Base-by-base conservation (phyloP, 768 basidiomycete species). In the Mycena galopus region DNA sequence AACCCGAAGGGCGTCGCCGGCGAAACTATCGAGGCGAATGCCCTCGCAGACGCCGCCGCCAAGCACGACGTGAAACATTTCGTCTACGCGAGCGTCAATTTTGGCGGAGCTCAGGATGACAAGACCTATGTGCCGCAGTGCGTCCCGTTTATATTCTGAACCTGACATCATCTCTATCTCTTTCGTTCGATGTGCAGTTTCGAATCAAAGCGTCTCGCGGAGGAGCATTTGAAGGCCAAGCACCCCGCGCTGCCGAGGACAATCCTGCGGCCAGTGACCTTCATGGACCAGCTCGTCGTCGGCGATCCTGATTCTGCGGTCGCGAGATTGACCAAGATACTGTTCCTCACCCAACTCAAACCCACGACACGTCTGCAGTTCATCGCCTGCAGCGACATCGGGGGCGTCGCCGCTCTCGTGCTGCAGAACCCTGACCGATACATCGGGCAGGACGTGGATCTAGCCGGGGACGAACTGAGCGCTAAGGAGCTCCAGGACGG, bases 41-140 rank as follows among this genome's bases (percentile, higher is more conserved):
- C 68, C 10, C 65, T 74, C 7, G 73, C 69, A 11, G 69, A 74
- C 21, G 73, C 65, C 5, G 73, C 73, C 6, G 65, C 64, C 23
- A 51, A 66, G 65, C 69, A 74, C 61, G 69, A 33, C 29, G 69
- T 74, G 44, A 61, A 74, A 23, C 73, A 74, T 44, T 74, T 74
- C 61, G 60, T 74, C 0, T 71, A 74, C 61, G 27, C 69, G 19
- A 67, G 73, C 55, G 73, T 70, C 17, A 63, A 74, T 25, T 71
- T 70, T 35, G 73, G 73, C 2, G 50, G 53, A 1, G 59, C 16
- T 11, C n/a, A 19, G 8, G 69, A 25, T 0, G n/a, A 37, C 10
- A 61, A 60, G 55, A 71, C 59, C 21, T 55, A 63, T 9, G 73
- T 74, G 4, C 73, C 73, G 16, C 65, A 74, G 73, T 74, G 12